phyloP scores from a whole-genome alignment of 2,329 filamentous ascomycete species.

The Pseudogymnoascus pannorum region DNA sequence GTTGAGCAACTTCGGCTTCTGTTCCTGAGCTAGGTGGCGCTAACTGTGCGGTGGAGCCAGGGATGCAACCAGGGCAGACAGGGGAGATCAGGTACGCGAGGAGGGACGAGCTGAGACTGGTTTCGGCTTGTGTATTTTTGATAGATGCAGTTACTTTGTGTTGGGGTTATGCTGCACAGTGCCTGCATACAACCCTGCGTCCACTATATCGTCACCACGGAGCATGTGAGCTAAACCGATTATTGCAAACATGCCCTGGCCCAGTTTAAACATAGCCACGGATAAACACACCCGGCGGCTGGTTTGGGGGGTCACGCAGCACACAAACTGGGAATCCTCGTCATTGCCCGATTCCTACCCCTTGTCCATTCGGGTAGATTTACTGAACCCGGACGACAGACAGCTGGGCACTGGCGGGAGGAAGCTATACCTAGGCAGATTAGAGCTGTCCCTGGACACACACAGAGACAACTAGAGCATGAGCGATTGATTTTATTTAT shows the following conservation, averaged over 20 bases:
- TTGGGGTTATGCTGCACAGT: no score
- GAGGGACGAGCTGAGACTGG: slow-evolving; percentile 7
- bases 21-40: slow-evolving; percentile 7
- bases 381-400: slow-evolving; percentile 4
- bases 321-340: not conserved
- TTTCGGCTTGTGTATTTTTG: not conserved
- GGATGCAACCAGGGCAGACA: not conserved
- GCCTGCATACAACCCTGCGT: not conserved
- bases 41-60: slow-evolving; percentile 4
- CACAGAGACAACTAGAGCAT: no score
- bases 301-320: not conserved
- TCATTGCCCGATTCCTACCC: not conserved
- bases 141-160: not conserved
- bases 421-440: not conserved
- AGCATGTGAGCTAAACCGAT: not conserved
- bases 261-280: slow-evolving; percentile 7
- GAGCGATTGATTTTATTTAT: not conserved
- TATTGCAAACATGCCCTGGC: not conserved
- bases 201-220: not conserved
- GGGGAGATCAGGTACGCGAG: slow-evolving; percentile 5
- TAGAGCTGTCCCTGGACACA: not conserved
- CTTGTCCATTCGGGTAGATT: slow-evolving; percentile 2
- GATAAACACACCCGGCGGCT: not conserved
- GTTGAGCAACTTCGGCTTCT: slow-evolving; percentile 5
- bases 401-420: not conserved